Evolutionary conservation across 1,284 basidiomycete species (phyloP), one percentile per base, ranked within the genome.

Genomic region (Trichosporon asahii): DNA sequence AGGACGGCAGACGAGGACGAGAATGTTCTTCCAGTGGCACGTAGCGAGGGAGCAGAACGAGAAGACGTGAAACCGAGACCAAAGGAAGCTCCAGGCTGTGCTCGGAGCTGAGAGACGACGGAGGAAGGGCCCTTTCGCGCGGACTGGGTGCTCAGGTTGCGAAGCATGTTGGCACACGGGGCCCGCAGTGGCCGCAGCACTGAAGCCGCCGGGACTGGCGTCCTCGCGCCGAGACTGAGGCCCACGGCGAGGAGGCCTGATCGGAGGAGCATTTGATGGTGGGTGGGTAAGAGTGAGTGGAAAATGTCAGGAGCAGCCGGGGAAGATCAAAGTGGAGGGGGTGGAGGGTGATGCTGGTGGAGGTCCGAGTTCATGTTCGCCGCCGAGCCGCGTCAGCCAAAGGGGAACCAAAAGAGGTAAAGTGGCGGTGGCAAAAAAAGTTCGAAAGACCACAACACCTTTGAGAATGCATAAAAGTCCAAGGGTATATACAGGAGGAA

Each of bases 1-100:
- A 77, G 63, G 66, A 66, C 1, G 76, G 79, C 53, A 15, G 79
- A 35, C 78, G 78, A 68, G 76, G 57, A 61, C 27, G 27, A 74
- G 6, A 75, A 75, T 21, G 49, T 12, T 18, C 49, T 18, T 11
- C n/a, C 68, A 76, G 18, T 74, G 66, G 4, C 37, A 14, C 11
- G 37, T 9, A 23, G 8, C 21, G 23, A 23, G 7, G 4, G 14
- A 37, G 21, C n/a, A 25, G 49, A 23, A 2, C 21, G 21, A 12
- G 21, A 25, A 12, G 49, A 25, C 21, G 2, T 23, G 21, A 37
- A 25, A 37, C 29, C 55, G 49, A 33, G 64, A 35, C 29, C 27
- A 27, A 14, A 9, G 6, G 11, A 7, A 3, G 37, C 44, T 31
- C 44, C 31, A 31, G 49, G 2, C 64, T 40, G 63, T n/a, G 15